These are phyloP conservation scores for Hyaloscypha finlandica DNA, from an alignment of 495 filamentous ascomycete species.

Conservation along the genomic window DNA sequence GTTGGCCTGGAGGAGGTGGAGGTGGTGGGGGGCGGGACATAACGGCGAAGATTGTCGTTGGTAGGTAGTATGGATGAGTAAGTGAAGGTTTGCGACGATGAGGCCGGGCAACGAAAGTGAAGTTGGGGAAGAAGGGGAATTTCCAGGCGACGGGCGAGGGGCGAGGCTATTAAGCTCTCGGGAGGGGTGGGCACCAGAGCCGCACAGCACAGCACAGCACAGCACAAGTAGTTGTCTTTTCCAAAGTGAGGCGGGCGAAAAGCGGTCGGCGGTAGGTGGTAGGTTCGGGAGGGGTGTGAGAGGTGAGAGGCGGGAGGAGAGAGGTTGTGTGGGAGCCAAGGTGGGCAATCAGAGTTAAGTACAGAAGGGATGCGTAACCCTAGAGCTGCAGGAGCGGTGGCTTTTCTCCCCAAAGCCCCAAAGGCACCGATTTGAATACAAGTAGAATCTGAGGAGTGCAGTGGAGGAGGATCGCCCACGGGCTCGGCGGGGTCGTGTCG, in stretches of 20 bases:
- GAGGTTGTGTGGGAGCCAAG: neutral
- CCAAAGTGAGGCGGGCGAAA: constrained; percentile 11
- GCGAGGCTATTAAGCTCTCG: neutral
- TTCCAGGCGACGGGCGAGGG: constrained; percentile 2
- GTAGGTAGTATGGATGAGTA: neutral
- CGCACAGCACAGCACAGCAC: neutral
- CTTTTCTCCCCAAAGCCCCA: neutral
- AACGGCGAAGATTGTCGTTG: neutral
- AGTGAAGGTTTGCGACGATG: neutral
- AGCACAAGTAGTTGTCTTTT: neutral
- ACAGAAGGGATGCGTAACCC: neutral
- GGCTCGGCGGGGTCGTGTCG: constrained; percentile 10
- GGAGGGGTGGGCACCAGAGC: neutral
- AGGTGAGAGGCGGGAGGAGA: neutral
- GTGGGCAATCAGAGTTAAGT: neutral
- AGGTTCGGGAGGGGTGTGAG: neutral
- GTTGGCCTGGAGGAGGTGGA: constrained; percentile 3
- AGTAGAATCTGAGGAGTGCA: no score
- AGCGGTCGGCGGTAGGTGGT: neutral
- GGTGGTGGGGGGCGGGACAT: neutral
- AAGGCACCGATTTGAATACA: neutral
- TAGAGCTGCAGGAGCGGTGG: neutral
- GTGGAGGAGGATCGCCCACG: neutral
- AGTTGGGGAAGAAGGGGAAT: neutral
- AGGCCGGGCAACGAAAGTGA: constrained; percentile 1